phyloP scores from a whole-genome alignment of 2,329 filamentous ascomycete species.

The Colletotrichum eleusines region DNA sequence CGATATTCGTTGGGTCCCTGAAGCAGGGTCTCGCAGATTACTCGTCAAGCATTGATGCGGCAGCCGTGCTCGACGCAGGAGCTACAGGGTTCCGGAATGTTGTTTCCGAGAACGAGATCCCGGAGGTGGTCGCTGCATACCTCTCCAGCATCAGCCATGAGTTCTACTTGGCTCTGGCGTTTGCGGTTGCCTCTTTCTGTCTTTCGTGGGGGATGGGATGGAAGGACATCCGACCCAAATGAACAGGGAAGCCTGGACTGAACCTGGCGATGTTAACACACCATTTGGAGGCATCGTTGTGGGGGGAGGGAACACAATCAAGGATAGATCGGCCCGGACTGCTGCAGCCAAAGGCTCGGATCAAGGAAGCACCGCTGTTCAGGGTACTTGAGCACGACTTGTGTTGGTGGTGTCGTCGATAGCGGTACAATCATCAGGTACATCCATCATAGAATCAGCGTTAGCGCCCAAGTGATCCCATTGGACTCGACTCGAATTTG shows the following conservation, averaged over 20 bases:
- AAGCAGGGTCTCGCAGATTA: constrained; percentile 5
- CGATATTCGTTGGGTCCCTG: constrained; percentile 44
- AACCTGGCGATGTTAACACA: neutral
- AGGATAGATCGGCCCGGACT: too few species aligned
- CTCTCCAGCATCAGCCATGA: constrained; percentile 49
- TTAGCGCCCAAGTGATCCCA: too few species aligned
- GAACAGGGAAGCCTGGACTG: constrained; percentile 30
- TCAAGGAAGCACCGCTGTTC: neutral
- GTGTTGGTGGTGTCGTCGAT: too few species aligned
- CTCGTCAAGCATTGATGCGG: constrained; percentile 44
- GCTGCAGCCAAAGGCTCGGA: too few species aligned
- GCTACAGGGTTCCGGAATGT: constrained; percentile 54
- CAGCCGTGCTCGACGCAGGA: constrained; percentile 55
- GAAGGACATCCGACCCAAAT: constrained; percentile 56
- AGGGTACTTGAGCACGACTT: too few species aligned
- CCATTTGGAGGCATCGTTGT: neutral
- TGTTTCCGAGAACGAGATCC: constrained; percentile 49
- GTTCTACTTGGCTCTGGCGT: constrained; percentile 49
- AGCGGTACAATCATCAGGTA: too few species aligned
- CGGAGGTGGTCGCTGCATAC: constrained; percentile 56
- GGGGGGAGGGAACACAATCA: too few species aligned
- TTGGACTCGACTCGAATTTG: constrained; percentile 44
- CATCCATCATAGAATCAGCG: too few species aligned
- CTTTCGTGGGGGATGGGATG: constrained; percentile 60
- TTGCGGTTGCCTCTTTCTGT: constrained; percentile 50